phyloP scores from a whole-genome alignment of 164 flowering plant species.

The Nymphaea colorata region DNA sequence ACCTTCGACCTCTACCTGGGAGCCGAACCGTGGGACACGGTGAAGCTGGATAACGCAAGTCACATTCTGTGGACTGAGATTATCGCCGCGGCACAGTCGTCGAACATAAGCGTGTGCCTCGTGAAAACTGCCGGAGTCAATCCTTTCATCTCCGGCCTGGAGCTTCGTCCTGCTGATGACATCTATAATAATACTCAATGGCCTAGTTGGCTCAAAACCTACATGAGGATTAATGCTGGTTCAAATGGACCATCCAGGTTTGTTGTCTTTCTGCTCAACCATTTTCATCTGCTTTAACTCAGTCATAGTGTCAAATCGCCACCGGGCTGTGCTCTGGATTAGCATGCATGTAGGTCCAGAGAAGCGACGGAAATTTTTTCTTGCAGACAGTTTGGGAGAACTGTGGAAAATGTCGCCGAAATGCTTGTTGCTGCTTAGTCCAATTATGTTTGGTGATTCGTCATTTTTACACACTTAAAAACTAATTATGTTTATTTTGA shows the following conservation, averaged over 20 bases:
- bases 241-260: neutral
- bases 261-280: neutral
- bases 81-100: conserved; percentile 6
- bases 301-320: too few relatives aligned
- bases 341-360: too few relatives aligned
- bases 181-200: too few relatives aligned
- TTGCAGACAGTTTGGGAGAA: neutral
- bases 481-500: too few relatives aligned
- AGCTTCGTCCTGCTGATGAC: conserved; percentile 14
- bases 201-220: neutral
- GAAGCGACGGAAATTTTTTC: too few relatives aligned
- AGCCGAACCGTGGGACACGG: conserved; percentile 20
- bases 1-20: conserved; percentile 31
- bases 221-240: neutral
- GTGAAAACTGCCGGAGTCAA: conserved; percentile 21
- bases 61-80: conserved; percentile 13
- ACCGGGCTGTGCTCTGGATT: too few relatives aligned
- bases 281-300: too few relatives aligned
- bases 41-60: conserved; percentile 9
- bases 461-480: too few relatives aligned
- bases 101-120: conserved; percentile 25
- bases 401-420: neutral
- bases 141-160: conserved; percentile 36
- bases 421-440: too few relatives aligned
- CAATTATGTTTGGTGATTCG: too few relatives aligned